phyloP scores from a whole-genome alignment of 345 rosid species.

The Aethionema arabicum region DNA sequence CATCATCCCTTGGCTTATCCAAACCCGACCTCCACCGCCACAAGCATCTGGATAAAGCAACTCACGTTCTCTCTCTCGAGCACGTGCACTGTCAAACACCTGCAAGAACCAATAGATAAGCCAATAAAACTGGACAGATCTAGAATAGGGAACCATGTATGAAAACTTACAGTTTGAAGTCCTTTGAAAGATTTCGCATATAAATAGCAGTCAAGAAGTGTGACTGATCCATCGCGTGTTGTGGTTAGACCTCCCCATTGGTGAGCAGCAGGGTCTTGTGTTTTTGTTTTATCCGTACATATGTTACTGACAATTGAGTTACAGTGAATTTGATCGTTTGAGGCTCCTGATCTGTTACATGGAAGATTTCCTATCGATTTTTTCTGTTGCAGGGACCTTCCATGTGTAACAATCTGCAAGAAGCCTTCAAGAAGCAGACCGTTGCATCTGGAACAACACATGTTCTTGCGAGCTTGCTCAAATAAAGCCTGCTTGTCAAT shows the following conservation, averaged over 20 bases:
- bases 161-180: constrained; percentile 74
- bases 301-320: constrained; percentile 40
- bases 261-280: constrained; percentile 76
- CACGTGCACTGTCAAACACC: constrained; percentile 94
- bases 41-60: constrained; percentile 98
- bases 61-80: constrained; percentile 89
- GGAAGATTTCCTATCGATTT: constrained; percentile 45
- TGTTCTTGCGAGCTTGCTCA: constrained; percentile 95
- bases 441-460: constrained; percentile 95
- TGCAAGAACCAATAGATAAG: constrained; percentile 47
- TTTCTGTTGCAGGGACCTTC: constrained; percentile 69
- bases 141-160: background rate
- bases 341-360: constrained; percentile 41
- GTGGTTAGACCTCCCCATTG: constrained; percentile 96
- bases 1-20: constrained; percentile 86
- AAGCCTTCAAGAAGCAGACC: constrained; percentile 89
- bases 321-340: constrained; percentile 43
- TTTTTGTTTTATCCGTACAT: constrained; percentile 54
- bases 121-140: constrained; percentile 25
- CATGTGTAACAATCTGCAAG: constrained; percentile 75
- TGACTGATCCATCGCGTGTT: constrained; percentile 73
- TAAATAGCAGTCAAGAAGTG: constrained; percentile 78
- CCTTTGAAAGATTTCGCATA: constrained; percentile 65
- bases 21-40: constrained; percentile 95
- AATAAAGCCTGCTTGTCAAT: constrained; percentile 82